Evolutionary conservation across 768 basidiomycete genomes (phyloP).

Genomic region (Postia placenta): DNA sequence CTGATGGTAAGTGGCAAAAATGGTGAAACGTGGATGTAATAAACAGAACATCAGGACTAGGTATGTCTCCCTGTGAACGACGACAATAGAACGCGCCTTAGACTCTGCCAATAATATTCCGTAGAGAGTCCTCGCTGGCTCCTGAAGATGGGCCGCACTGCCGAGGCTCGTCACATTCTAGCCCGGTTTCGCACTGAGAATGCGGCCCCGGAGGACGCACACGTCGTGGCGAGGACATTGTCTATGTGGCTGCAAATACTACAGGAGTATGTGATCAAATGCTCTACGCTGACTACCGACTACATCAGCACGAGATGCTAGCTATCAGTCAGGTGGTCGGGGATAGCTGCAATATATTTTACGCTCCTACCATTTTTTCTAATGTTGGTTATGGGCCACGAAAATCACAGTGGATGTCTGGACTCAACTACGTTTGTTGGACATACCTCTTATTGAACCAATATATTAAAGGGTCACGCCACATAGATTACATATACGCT

Average conservation of each 20-base stretch:
- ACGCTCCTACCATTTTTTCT: conserved; percentile 38
- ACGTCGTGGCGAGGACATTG: conserved; percentile 28
- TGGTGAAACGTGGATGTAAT: too few species aligned
- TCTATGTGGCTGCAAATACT: conserved; percentile 40
- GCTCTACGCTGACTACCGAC: too few species aligned
- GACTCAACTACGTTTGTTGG: conserved; percentile 31
- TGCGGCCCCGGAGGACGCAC: conserved; percentile 16
- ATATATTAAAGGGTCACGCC: too few species aligned
- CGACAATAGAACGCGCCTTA: conserved; percentile 25
- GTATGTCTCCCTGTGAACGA: conserved; percentile 21
- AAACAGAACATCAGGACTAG: too few species aligned
- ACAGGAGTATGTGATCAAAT: conserved; percentile 29
- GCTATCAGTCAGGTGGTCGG: conserved; percentile 36
- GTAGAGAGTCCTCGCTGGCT: conserved; percentile 27
- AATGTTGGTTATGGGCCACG: conserved; percentile 36
- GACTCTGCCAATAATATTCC: neutral
- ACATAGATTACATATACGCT: conserved; percentile 36
- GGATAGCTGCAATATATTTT: conserved; percentile 39
- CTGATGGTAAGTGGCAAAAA: conserved; percentile 32
- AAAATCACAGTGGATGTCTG: conserved; percentile 38
- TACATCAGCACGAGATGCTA: too few species aligned
- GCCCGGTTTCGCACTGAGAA: conserved; percentile 25
- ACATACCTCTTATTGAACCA: neutral
- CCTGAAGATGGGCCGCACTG: conserved; percentile 31
- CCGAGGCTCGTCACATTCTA: conserved; percentile 32